A percentile compares a stretch with the other conserved stretches of the same genome.
These are phyloP conservation scores for Candida insectalens DNA, from an alignment of 805 yeast genomes.

Conservation along the genomic window DNA sequence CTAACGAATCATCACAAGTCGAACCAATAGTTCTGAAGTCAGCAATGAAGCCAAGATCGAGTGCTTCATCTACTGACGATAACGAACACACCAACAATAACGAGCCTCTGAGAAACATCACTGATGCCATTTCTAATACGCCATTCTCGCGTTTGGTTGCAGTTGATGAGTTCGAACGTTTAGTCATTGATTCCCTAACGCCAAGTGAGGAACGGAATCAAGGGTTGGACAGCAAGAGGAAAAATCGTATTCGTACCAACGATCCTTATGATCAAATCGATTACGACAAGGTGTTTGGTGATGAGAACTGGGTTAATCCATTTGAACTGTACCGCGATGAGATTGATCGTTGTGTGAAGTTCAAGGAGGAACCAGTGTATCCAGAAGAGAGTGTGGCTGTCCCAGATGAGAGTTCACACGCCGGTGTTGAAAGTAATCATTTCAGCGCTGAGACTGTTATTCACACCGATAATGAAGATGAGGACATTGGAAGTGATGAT, in stretches of 20 bases:
- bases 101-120: no score
- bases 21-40: no score
- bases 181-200: conserved; percentile 94
- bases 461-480: conserved; percentile 81
- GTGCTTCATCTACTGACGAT: no score
- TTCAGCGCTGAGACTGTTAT: conserved; percentile 85
- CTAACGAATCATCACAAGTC: no score
- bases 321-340: conserved; percentile 83
- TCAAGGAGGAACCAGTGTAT: conserved; percentile 89
- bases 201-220: conserved; percentile 90
- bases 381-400: conserved; percentile 90
- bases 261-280: conserved; percentile 87
- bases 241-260: no score
- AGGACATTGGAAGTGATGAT: no score
- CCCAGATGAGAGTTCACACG: conserved; percentile 99
- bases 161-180: conserved; percentile 96
- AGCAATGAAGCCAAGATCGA: no score
- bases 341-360: no score
- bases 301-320: conserved; percentile 93
- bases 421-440: conserved; percentile 97
- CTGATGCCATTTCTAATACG: no score
- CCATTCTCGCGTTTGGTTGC: no score
- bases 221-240: conserved; percentile 99
- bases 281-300: conserved; percentile 93
- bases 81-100: no score